Conservation (phyloP, 2,329 filamentous ascomycete genomes). For the Epichloe typhina region DNA sequence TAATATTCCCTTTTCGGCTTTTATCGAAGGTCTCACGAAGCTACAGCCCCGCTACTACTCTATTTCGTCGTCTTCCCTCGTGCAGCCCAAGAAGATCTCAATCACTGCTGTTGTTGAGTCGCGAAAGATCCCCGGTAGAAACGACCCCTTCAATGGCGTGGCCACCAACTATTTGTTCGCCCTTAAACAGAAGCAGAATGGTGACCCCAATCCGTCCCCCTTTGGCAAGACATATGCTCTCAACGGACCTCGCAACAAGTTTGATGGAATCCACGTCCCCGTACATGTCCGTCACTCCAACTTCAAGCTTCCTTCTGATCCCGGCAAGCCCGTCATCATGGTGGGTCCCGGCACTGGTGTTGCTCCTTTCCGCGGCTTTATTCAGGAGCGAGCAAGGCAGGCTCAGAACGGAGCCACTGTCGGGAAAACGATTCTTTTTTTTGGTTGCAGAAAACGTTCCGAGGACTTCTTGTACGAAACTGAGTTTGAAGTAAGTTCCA, state of each 20-base stretch:
- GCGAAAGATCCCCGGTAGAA: slow-evolving; percentile 61
- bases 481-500: slow-evolving; percentile 75
- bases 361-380: slow-evolving; percentile 87
- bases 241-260: slow-evolving; percentile 86
- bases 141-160: slow-evolving; percentile 77
- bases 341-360: slow-evolving; percentile 93
- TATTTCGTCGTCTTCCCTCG: slow-evolving; percentile 90
- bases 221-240: slow-evolving; percentile 81
- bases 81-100: slow-evolving; percentile 88
- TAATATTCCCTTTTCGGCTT: slow-evolving; percentile 80
- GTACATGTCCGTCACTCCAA: slow-evolving; percentile 96
- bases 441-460: slow-evolving; percentile 74
- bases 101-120: slow-evolving; percentile 92
- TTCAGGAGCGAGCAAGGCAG: slow-evolving; percentile 83
- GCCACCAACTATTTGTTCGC: slow-evolving; percentile 94
- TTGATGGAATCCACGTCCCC: slow-evolving; percentile 87
- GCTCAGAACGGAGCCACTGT: slow-evolving; percentile 69
- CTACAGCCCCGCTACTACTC: slow-evolving; percentile 98
- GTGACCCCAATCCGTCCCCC: slow-evolving; percentile 66
- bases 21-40: slow-evolving; percentile 89
- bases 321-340: slow-evolving; percentile 88
- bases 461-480: slow-evolving; percentile 89
- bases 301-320: slow-evolving; percentile 96
- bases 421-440: slow-evolving; percentile 83
- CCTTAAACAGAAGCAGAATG: slow-evolving; percentile 92